These are phyloP conservation scores for Oidiodendron maius DNA, from an alignment of 495 filamentous ascomycete species.

Conservation along the genomic window DNA sequence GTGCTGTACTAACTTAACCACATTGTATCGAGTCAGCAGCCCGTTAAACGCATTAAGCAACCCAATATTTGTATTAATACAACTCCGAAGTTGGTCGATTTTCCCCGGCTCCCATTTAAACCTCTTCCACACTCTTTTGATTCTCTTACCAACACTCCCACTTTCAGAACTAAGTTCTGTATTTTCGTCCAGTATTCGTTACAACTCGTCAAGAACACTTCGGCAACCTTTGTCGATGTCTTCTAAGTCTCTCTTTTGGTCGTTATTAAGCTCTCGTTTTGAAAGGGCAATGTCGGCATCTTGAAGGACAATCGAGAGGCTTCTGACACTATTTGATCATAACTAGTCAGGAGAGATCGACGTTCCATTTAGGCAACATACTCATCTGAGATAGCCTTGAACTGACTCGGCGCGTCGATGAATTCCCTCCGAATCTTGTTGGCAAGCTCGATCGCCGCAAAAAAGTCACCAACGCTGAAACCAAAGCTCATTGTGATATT, in stretches of 20 bases:
- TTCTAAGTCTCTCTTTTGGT: slow-evolving; percentile 8
- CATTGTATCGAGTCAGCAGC: slow-evolving; percentile 16
- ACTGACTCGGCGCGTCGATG: slow-evolving; percentile 22
- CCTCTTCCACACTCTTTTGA: slow-evolving; percentile 20
- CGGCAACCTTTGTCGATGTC: slow-evolving; percentile 2
- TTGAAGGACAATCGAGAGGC: slow-evolving; percentile 21
- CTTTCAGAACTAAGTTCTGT: not conserved
- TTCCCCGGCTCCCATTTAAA: slow-evolving; percentile 26
- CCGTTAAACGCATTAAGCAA: slow-evolving; percentile 16
- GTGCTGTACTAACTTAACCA: slow-evolving; percentile 23
- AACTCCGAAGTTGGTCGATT: slow-evolving; percentile 19
- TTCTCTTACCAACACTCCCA: slow-evolving; percentile 2
- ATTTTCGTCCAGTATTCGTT: slow-evolving; percentile 6
- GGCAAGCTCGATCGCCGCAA: slow-evolving; percentile 20
- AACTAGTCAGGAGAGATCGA: slow-evolving; percentile 3
- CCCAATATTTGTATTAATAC: slow-evolving; percentile 18
- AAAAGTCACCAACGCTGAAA: slow-evolving; percentile 24
- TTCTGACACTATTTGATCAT: slow-evolving; percentile 12
- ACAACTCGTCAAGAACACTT: slow-evolving; percentile 1
- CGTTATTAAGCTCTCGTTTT: not conserved
- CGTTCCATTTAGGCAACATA: slow-evolving; percentile 1
- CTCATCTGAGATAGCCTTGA: slow-evolving; percentile 20
- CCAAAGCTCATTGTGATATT: slow-evolving; percentile 30
- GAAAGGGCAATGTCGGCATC: slow-evolving; percentile 18
- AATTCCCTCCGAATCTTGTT: slow-evolving; percentile 24